phyloP scores from a whole-genome alignment of 2,329 filamentous ascomycete species.

The Aspergillus clavatus region DNA sequence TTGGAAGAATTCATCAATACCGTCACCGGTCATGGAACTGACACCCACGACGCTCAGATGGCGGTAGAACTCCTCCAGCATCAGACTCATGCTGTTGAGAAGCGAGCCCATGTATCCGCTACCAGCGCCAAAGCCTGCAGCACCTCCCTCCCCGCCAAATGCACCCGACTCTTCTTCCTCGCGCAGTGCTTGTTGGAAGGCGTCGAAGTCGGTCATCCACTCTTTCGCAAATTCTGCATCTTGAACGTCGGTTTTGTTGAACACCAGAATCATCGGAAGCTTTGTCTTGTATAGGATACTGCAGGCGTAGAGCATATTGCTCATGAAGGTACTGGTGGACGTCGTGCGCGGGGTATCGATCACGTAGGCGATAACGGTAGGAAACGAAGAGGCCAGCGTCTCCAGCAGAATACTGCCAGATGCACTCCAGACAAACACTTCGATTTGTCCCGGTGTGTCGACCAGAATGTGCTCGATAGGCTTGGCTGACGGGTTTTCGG shows the following conservation, averaged over 20 bases:
- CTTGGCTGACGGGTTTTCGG: conserved; percentile 43
- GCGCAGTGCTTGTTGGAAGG: conserved; percentile 81
- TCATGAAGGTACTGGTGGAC: conserved; percentile 97
- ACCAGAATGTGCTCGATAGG: conserved; percentile 80
- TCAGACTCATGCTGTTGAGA: conserved; percentile 94
- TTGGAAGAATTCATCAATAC: conserved; percentile 88
- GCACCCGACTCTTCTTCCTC: conserved; percentile 73
- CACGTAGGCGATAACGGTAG: conserved; percentile 93
- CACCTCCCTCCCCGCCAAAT: conserved; percentile 65
- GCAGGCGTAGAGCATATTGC: conserved; percentile 99
- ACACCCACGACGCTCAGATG: conserved; percentile 91
- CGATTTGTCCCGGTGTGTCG: conserved; percentile 95
- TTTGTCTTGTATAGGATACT: conserved; percentile 99
- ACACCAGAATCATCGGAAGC: conserved; percentile 95
- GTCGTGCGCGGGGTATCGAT: conserved; percentile 93
- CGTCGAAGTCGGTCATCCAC: conserved; percentile 99
- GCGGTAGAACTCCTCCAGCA: conserved; percentile 96
- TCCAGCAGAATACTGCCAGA: conserved; percentile 91
- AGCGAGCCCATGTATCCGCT: conserved; percentile 95
- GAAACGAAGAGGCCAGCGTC: conserved; percentile 86
- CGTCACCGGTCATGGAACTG: conserved; percentile 85
- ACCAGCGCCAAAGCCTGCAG: conserved; percentile 59
- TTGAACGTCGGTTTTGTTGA: conserved; percentile 98
- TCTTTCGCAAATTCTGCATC: conserved; percentile 88
- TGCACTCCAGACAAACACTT: conserved; percentile 98